Evolutionary conservation across 1,284 basidiomycete species (phyloP), one percentile per base, ranked within the genome.

Genomic region (Pterula multifida): DNA sequence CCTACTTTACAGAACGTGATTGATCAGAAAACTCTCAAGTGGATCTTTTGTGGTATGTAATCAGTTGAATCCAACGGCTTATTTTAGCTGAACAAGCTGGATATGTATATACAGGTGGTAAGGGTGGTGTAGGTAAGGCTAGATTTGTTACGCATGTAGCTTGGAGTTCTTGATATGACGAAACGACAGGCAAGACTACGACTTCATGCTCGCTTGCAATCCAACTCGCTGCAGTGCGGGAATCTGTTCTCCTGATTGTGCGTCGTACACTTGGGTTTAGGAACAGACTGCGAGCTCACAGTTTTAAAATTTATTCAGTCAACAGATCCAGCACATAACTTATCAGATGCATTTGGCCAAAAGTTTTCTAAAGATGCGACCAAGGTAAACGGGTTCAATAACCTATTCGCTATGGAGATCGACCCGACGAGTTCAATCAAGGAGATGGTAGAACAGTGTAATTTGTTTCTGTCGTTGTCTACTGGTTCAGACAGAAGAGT

Each of bases 331-430:
- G 95, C 95, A 36, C 95, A 99, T 72, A 99, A 99, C 68, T 73
- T 99, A 36, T 97, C 94, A 13, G 95, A 98, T 68, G 95, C 96
- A 3, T 98, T 98, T 65, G 90, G 92, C 11, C 95, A 99, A 65
- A 98, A 99, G 71, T 98, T 99, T 68, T 92, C 90, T 55, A 98
- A 98, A 63, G 96, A 99, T 65, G 95, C 95, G 26, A 98, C 94
- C n/a, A 90, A 90, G 68, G 96, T 98, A 50, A 98, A 97, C 61
- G 95, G 96, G 3, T 98, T 98, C 59, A 82, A 90, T 57, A 99
- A 99, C 70, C 78, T 99, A 36, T 95, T 69, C 61, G 95, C 96
- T 0, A 99, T 99, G 95, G 95, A 99, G 71, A 98, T 99, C 63
- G 95, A 99, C 69, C 95, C 95, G 3, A 95, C 90, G 51, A 90